These are phyloP conservation scores for Cystoderma amianthinum DNA, from an alignment of 768 basidiomycete species.

Conservation along the genomic window DNA sequence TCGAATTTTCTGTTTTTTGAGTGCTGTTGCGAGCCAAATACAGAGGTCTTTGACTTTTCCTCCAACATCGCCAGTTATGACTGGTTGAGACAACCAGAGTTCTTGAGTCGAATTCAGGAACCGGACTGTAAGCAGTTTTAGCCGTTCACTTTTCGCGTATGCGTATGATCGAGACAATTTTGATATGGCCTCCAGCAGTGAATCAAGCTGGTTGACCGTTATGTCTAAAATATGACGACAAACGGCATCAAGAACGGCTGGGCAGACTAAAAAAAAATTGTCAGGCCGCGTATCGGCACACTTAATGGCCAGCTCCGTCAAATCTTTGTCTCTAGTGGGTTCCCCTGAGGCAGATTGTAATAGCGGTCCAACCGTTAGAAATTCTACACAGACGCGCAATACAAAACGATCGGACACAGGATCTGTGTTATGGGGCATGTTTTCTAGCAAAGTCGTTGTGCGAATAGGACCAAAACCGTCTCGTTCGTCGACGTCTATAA, in stretches of 20 bases:
- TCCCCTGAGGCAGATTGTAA: slow-evolving; percentile 54
- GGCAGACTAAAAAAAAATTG: slow-evolving; percentile 53
- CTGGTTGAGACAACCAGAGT: slow-evolving; percentile 40
- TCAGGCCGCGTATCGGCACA: slow-evolving; percentile 34
- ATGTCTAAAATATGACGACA: slow-evolving; percentile 50
- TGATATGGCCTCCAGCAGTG: slow-evolving; percentile 47
- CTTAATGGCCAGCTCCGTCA: slow-evolving; percentile 44
- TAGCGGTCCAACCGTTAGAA: slow-evolving; percentile 57
- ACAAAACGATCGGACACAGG: slow-evolving; percentile 23
- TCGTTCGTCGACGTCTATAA: slow-evolving; percentile 31
- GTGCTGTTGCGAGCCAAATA: slow-evolving; percentile 42
- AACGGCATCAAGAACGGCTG: slow-evolving; percentile 48
- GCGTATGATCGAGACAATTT: slow-evolving; percentile 46
- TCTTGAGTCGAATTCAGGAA: slow-evolving; percentile 60
- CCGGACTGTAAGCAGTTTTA: slow-evolving; percentile 48
- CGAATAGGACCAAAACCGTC: slow-evolving; percentile 56
- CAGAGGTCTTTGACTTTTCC: slow-evolving; percentile 42
- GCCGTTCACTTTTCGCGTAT: slow-evolving; percentile 43
- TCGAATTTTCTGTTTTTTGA: slow-evolving; percentile 31
- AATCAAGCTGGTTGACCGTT: slow-evolving; percentile 38
- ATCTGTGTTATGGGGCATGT: slow-evolving; percentile 20
- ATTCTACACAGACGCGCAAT: slow-evolving; percentile 46
- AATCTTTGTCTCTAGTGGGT: slow-evolving; percentile 53
- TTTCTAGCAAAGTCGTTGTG: slow-evolving; percentile 23
- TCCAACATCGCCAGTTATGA: slow-evolving; percentile 26